These are phyloP conservation scores for Populus davidiana DNA, from an alignment of 345 rosid genomes.

Conservation along the genomic window DNA sequence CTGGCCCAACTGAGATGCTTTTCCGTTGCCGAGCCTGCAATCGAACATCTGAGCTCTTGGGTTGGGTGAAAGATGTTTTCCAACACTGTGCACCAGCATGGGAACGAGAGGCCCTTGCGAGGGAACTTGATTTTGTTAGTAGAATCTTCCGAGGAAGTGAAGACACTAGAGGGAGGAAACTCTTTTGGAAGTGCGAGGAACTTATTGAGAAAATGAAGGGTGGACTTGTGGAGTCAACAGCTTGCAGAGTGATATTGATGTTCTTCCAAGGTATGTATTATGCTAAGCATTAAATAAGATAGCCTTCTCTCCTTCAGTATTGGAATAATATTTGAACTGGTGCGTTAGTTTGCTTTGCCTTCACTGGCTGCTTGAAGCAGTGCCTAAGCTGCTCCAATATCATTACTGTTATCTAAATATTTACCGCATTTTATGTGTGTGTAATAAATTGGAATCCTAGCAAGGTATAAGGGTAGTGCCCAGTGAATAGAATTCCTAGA, in stretches of 20 bases:
- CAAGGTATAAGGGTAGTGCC: neutral
- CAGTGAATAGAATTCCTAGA: neutral
- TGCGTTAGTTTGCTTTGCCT: neutral
- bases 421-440: neutral
- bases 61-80: conserved; percentile 98
- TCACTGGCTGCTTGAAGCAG: neutral
- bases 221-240: conserved; percentile 63
- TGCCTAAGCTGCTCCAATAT: neutral
- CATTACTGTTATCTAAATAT: neutral
- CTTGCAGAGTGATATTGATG: conserved; percentile 68
- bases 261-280: conserved; percentile 76
- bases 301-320: neutral
- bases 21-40: conserved; percentile 86
- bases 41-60: conserved; percentile 84
- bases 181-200: conserved; percentile 88
- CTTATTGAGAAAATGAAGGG: conserved; percentile 78
- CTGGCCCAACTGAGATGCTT: conserved; percentile 78
- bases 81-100: conserved; percentile 91
- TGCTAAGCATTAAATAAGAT: neutral
- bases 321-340: neutral
- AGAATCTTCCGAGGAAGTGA: conserved; percentile 86
- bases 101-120: conserved; percentile 76
- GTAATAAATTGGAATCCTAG: neutral
- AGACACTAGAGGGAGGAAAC: conserved; percentile 78
- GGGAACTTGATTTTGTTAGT: conserved; percentile 87